Percentiles rank a stretch among this genome's conserved stretches.
Conservation (phyloP, 495 filamentous ascomycete genomes). For the Podospora anserina region DNA sequence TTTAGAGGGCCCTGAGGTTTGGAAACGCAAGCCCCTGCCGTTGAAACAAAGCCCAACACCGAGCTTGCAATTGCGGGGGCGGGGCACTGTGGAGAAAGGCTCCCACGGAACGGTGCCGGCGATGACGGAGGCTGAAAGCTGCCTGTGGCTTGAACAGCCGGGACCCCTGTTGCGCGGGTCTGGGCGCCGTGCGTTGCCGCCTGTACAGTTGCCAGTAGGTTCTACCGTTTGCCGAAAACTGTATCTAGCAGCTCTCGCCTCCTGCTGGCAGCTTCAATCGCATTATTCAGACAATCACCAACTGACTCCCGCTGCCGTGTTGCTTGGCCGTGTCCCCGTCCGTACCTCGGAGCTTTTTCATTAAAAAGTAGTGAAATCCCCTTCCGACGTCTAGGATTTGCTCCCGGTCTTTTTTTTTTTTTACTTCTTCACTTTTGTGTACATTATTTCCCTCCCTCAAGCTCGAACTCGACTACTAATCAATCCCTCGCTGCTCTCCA, state of each 20-base stretch:
- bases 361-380: background rate
- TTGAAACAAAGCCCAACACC: background rate
- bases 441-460: constrained; percentile 1
- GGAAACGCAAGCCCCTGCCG: background rate
- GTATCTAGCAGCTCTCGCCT: background rate
- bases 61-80: constrained; percentile 7
- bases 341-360: constrained; percentile 13
- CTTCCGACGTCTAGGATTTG: constrained; percentile 11
- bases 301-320: constrained; percentile 16
- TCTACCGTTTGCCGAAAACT: constrained; percentile 21
- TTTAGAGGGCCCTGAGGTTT: background rate
- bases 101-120: background rate
- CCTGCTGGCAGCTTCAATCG: constrained; percentile 2
- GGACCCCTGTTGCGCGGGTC: background rate
- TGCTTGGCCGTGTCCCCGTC: constrained; percentile 9
- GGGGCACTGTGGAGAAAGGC: background rate
- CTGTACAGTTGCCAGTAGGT: constrained; percentile 15
- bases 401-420: background rate
- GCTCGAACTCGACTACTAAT: background rate
- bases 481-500: background rate
- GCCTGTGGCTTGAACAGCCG: background rate
- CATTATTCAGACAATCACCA: constrained; percentile 34
- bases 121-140: constrained; percentile 11
- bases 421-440: background rate
- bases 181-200: background rate